These are phyloP conservation scores for Colletotrichum tofieldiae DNA, from an alignment of 2,329 filamentous ascomycete genomes.

Conservation along the genomic window DNA sequence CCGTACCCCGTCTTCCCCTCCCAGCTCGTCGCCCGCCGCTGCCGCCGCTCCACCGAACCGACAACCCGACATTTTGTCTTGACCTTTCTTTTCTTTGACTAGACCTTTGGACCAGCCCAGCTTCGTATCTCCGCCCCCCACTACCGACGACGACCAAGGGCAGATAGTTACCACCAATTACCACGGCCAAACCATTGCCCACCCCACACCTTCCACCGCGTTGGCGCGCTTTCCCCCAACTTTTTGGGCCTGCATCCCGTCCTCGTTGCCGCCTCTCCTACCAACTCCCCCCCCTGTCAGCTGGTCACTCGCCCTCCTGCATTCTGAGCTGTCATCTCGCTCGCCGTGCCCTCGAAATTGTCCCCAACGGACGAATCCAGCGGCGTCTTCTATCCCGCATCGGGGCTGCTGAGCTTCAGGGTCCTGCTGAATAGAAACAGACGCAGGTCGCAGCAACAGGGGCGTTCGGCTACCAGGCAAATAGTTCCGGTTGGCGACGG, in stretches of 20 bases:
- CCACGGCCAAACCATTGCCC: neutral
- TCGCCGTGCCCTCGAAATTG: constrained; percentile 5
- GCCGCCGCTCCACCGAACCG: constrained; percentile 19
- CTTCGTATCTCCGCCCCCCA: constrained; percentile 4
- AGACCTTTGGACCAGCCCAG: neutral
- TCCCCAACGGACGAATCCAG: constrained; percentile 21
- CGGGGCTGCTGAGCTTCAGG: constrained; percentile 33
- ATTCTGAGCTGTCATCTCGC: constrained; percentile 33
- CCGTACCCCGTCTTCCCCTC: constrained; percentile 4
- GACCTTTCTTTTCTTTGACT: constrained; percentile 12
- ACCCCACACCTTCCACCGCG: constrained; percentile 7
- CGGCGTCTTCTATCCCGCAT: constrained; percentile 20
- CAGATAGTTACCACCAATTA: constrained; percentile 40
- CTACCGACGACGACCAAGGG: neutral
- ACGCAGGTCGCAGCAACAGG: constrained; percentile 31
- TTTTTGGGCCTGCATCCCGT: constrained; percentile 26
- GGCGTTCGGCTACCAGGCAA: constrained; percentile 38
- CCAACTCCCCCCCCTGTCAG: neutral
- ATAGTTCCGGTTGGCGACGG: constrained; percentile 39
- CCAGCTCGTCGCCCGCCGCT: constrained; percentile 17
- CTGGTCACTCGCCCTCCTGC: constrained; percentile 28
- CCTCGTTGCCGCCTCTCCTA: constrained; percentile 2
- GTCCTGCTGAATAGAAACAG: constrained; percentile 34
- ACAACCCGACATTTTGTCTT: constrained; percentile 11
- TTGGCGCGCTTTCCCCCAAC: constrained; percentile 28